A percentile compares a stretch with the other conserved stretches of the same genome.
phyloP scores from a whole-genome alignment of 2,329 filamentous ascomycete genomes.

The Fusarium nygamai region DNA sequence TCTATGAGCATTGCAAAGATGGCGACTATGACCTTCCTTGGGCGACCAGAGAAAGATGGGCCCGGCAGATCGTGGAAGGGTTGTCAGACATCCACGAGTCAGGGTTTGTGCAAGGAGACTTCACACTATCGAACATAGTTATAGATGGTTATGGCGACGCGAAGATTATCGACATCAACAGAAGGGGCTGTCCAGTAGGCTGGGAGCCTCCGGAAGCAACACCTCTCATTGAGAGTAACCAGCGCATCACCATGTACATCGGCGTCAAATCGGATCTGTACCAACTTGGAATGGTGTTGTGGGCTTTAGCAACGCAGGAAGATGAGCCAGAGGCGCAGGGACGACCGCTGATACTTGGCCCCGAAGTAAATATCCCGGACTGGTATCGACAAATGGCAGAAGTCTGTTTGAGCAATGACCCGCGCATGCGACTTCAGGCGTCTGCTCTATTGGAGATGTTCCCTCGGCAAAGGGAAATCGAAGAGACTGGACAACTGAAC shows the following conservation, averaged over 20 bases:
- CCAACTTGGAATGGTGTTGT: slow-evolving; percentile 96
- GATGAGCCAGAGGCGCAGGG: slow-evolving; percentile 88
- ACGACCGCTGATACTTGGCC: slow-evolving; percentile 71
- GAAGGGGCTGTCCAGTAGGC: slow-evolving; percentile 93
- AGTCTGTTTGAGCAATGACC: slow-evolving; percentile 79
- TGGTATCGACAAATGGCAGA: slow-evolving; percentile 83
- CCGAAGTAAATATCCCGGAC: slow-evolving; percentile 72
- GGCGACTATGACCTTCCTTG: slow-evolving; percentile 69
- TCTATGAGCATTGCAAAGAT: slow-evolving; percentile 79
- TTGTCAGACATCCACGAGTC: slow-evolving; percentile 93
- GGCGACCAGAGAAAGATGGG: slow-evolving; percentile 84
- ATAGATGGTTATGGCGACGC: slow-evolving; percentile 86
- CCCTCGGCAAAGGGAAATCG: slow-evolving; percentile 52
- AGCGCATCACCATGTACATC: slow-evolving; percentile 96
- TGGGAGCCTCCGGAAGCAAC: slow-evolving; percentile 97
- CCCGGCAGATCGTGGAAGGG: slow-evolving; percentile 87
- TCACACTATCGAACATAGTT: slow-evolving; percentile 97
- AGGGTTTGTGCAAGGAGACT: slow-evolving; percentile 97
- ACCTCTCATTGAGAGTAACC: slow-evolving; percentile 84
- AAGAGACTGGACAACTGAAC: slow-evolving; percentile 30
- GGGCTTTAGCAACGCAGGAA: slow-evolving; percentile 86
- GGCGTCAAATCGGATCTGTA: slow-evolving; percentile 97
- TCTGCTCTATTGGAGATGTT: slow-evolving; percentile 76
- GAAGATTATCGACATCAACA: slow-evolving; percentile 98
- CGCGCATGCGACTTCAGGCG: slow-evolving; percentile 78